Evolutionary conservation across 2,329 filamentous ascomycete species (phyloP).

Genomic region (Magnaporthiopsis poae): DNA sequence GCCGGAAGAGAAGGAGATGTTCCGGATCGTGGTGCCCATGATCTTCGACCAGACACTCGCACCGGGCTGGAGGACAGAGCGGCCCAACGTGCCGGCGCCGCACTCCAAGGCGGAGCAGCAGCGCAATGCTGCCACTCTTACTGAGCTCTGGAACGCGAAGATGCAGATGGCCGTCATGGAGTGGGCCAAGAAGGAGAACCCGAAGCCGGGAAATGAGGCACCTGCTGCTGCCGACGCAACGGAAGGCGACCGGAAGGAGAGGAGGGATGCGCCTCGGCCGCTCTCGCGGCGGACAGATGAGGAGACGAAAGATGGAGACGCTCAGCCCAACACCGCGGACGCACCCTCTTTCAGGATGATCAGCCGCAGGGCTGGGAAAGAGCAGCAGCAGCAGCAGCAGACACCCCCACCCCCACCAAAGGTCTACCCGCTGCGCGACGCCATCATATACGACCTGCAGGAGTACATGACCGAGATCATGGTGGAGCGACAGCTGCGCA

Average conservation of each 20-base stretch:
- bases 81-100: constrained; percentile 32
- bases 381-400: background rate
- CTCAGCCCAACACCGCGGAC: background rate
- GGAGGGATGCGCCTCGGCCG: no score
- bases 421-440: constrained; percentile 1
- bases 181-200: constrained; percentile 30
- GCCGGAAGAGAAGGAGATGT: constrained; percentile 22
- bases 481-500: constrained; percentile 3
- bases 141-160: constrained; percentile 38
- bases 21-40: constrained; percentile 41
- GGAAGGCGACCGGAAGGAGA: background rate
- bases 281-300: background rate
- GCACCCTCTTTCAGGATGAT: background rate
- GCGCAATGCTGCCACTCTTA: constrained; percentile 43
- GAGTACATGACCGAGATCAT: constrained; percentile 12
- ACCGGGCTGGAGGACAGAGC: constrained; percentile 39
- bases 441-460: constrained; percentile 7
- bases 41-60: constrained; percentile 44
- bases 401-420: background rate
- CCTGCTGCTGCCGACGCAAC: background rate
- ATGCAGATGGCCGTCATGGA: constrained; percentile 29
- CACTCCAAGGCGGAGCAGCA: constrained; percentile 42
- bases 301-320: background rate
- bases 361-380: background rate
- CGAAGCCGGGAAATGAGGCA: background rate